Base-by-base conservation (phyloP, 371 early-diverging fungal genomes). In the Coemansia sp. region DNA sequence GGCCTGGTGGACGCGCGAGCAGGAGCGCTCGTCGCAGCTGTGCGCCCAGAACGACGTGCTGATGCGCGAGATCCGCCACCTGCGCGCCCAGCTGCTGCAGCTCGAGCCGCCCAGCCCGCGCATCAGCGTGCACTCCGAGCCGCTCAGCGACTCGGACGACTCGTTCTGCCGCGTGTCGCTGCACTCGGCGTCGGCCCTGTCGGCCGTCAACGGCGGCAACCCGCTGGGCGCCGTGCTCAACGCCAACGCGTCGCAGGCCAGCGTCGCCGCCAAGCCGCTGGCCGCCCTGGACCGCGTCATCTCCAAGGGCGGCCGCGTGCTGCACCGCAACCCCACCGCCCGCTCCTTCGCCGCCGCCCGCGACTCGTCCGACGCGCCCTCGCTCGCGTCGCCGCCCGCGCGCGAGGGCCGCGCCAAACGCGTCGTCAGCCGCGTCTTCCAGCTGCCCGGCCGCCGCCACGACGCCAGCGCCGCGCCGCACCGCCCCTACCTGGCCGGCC, bases 21-120 rank as follows among this genome's bases (percentile, higher is more conserved):
- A 75, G 55, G 64, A 71, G 57, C 62, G 63, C 20, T 56, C 48
- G 39, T 54, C 76, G 42, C 66, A 70, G 60, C 66, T 75, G 55
- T 49, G 62, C 14, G 76, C 70, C 35, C 76, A 71, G 54, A 71
- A 71, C 59, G 70, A 69, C 16, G 59, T 75, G 51, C 63, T 75
- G 11, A 65, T 75, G 71, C 73, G 76, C 32, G 72, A 75, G 60
- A 70, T 71, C 35, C 65, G 67, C 14, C 53, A 45, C 14, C 14
- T 68, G 32, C 64, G 64, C n/a, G 58, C 53, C 0, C 62, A 50
- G 26, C 57, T 47, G 16, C 45, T 36, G 9, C 39, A n/a, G 40
- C 11, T 5, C 3, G 53, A 41, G 50, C 36, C 53, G 26, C 16
- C 53, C 14, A 53, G 53, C 20, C 53, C 53, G 38, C 53, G 36